These are phyloP conservation scores for Phaffia tasmanica DNA, from an alignment of 768 basidiomycete species.

Conservation along the genomic window DNA sequence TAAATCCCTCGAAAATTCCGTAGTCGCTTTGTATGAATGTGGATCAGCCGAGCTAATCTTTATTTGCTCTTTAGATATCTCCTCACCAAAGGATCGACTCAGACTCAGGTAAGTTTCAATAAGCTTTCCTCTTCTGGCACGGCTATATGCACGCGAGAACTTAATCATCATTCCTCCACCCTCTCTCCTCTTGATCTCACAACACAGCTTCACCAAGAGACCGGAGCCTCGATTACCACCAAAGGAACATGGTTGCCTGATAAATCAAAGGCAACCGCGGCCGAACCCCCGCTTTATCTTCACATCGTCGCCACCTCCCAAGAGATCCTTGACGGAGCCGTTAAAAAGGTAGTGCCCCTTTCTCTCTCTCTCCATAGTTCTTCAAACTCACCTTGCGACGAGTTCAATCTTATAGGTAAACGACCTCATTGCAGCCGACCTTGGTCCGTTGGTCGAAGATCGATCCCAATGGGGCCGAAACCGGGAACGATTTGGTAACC, in stretches of 20 bases:
- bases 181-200: conserved; percentile 2
- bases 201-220: conserved; percentile 73
- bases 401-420: conserved; percentile 30
- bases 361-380: not conserved
- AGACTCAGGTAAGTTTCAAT: conserved; percentile 58
- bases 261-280: conserved; percentile 75
- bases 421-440: conserved; percentile 40
- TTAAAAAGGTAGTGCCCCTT: conserved; percentile 28
- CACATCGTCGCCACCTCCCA: conserved; percentile 63
- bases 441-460: conserved; percentile 40
- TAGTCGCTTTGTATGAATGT: too few species aligned
- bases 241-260: conserved; percentile 97
- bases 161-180: not conserved
- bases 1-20: not conserved
- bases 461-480: conserved; percentile 37
- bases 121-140: conserved; percentile 11
- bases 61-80: conserved; percentile 47
- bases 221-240: conserved; percentile 82
- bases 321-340: conserved; percentile 38
- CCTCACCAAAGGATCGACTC: conserved; percentile 84
- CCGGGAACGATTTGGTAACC: conserved; percentile 33
- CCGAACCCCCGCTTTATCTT: conserved; percentile 84
- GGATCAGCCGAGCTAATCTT: not conserved
- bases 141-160: not conserved
- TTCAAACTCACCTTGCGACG: not conserved